Conservation (phyloP, 2,329 filamentous ascomycete species). For the Aspergillus transmontanensis region DNA sequence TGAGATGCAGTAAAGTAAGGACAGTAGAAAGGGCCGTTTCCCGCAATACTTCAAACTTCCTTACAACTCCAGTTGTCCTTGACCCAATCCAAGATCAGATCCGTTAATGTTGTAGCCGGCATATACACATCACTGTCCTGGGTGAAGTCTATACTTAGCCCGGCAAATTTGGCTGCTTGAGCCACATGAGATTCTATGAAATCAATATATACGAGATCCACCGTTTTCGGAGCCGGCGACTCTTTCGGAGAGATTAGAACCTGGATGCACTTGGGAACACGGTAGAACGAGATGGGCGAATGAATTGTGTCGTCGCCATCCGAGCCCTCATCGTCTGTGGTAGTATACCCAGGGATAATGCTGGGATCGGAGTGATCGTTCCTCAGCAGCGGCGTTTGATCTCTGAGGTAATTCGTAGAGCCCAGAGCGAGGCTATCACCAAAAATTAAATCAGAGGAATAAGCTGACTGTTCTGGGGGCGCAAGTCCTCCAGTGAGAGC, state of each 20-base stretch:
- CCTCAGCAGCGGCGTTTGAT: constrained; percentile 33
- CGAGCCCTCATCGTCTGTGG: constrained; percentile 75
- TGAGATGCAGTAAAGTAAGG: not conserved
- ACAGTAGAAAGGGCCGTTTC: not conserved
- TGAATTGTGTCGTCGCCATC: constrained; percentile 94
- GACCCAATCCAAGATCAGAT: constrained; percentile 63
- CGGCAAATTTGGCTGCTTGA: constrained; percentile 67
- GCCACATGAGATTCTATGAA: constrained; percentile 85
- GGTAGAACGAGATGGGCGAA: constrained; percentile 70
- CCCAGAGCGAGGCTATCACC: constrained; percentile 15
- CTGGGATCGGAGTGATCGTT: constrained; percentile 30
- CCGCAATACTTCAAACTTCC: not conserved
- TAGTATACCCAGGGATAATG: constrained; percentile 79
- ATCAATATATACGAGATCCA: constrained; percentile 89
- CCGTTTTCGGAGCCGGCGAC: constrained; percentile 62
- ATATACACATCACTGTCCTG: constrained; percentile 56
- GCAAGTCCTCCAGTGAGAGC: constrained; percentile 36
- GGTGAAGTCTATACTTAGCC: constrained; percentile 51
- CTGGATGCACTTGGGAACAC: constrained; percentile 82
- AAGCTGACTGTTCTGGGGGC: constrained; percentile 49
- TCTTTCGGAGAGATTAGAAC: constrained; percentile 55
- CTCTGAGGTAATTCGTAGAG: constrained; percentile 6
- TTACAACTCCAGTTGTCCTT: constrained; percentile 55
- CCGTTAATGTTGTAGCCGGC: constrained; percentile 57
- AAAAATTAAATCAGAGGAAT: constrained; percentile 22